Evolutionary conservation across 257 asterid genomes (phyloP).

Genomic region (Sherardia arvensis): DNA sequence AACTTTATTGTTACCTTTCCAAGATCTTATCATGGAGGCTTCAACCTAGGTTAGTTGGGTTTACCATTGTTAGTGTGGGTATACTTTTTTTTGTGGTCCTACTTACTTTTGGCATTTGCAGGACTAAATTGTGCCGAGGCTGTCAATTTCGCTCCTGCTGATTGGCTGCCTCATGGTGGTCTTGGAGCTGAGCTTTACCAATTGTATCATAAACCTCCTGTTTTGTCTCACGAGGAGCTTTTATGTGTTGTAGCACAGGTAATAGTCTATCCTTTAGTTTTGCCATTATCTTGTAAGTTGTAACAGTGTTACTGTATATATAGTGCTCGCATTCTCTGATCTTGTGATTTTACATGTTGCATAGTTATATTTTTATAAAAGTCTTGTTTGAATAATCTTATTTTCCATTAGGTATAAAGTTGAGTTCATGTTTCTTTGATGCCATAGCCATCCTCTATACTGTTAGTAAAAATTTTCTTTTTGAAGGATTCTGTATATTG

Average conservation of each 20-base stretch:
- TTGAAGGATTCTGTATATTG: background rate
- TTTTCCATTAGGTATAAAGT: too few species aligned
- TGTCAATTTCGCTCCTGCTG: constrained; percentile 98
- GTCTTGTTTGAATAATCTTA: background rate
- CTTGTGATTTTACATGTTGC: too few species aligned
- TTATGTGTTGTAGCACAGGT: constrained; percentile 86
- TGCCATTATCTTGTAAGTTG: too few species aligned
- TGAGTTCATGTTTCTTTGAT: background rate
- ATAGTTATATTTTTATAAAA: too few species aligned
- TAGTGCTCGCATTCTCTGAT: background rate
- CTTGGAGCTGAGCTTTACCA: constrained; percentile 91
- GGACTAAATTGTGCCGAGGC: constrained; percentile 99
- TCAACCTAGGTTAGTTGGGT: constrained; percentile 72
- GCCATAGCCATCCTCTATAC: background rate
- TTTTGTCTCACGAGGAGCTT: constrained; percentile 90
- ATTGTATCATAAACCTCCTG: constrained; percentile 78
- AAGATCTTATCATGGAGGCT: constrained; percentile 95
- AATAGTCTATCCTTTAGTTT: background rate
- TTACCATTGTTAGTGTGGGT: constrained; percentile 7
- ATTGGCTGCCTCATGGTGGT: constrained; percentile 98
- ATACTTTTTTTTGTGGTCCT: constrained; percentile 1
- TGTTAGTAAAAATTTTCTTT: background rate
- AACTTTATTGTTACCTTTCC: constrained; percentile 93
- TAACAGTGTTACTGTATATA: background rate
- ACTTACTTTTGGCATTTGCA: constrained; percentile 28